Base-by-base conservation (phyloP, 441 rosid genomes). In the Sinapis alba region DNA sequence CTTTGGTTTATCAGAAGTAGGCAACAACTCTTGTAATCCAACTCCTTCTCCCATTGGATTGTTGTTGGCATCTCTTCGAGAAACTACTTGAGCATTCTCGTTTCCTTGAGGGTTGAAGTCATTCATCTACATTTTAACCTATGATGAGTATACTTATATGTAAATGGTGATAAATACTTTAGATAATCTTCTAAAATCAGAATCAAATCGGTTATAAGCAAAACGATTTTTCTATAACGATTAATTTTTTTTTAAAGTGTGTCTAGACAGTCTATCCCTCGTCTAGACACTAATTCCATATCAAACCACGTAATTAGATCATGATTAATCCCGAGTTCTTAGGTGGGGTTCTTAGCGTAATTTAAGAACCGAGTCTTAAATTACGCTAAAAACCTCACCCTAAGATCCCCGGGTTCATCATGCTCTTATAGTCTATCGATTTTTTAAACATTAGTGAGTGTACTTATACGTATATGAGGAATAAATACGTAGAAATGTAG, bases 41-140 rank as follows among this genome's bases (percentile, higher is more conserved):
- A 72, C 81, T 78, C 74, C 76, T 62, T 56, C 75, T 62, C 77
- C 72, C 58, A 13, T 11, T 65, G 53, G 68, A 36, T 32, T 77
- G 84, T 75, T 74, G 68, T 57, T 65, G 21, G 38, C 57, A 57
- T 74, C 78, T 50, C 79, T 71, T 34, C 79, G 43, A 4, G 88
- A 62, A 63, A 73, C 79, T 4, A 78, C 20, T 24, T 81, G 76
- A 27, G 38, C 83, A 10, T 80, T 78, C 64, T 82, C 77, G 18
- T 45, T 43, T 59, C 83, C 90, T n/a, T 79, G 76, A 54, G 85
- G 66, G 66, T 77, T 81, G 28, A 85, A 87, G 76, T 80, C 89
- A 68, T 27, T 30, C 97, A 93, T 93, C 98, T 93, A 86, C 54
- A 36, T 79, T 85, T 34, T 34, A 4, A 57, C 51, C n/a, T 57